phyloP scores from a whole-genome alignment of 441 rosid species.

The Bruguiera hainesii region DNA sequence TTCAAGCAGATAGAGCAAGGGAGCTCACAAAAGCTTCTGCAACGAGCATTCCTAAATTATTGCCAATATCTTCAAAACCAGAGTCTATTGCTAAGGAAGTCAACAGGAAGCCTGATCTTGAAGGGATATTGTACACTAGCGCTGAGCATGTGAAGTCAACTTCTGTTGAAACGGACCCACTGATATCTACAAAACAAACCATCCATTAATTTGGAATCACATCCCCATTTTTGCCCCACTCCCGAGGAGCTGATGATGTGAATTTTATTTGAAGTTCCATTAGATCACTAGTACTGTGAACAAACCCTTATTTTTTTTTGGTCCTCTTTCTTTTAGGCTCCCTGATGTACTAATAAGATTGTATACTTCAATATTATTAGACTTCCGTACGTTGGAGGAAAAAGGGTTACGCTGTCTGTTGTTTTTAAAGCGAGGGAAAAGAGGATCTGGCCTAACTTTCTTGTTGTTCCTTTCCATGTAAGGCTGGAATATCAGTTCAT shows the following conservation, averaged over 20 bases:
- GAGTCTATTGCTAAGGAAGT: conserved; percentile 12
- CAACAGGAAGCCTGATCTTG: conserved; percentile 24
- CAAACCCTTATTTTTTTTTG: neutral
- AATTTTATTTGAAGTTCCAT: conserved; percentile 18
- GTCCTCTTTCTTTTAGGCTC: neutral
- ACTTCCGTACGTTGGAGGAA: neutral
- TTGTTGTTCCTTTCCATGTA: conserved; percentile 36
- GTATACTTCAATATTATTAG: conserved; percentile 7
- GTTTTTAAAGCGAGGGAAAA: conserved; percentile 26
- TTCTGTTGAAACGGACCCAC: conserved; percentile 53
- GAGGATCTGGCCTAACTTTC: conserved; percentile 25
- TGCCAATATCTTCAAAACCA: conserved; percentile 21
- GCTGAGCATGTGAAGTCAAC: conserved; percentile 36
- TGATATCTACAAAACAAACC: conserved; percentile 29
- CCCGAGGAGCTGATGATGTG: conserved; percentile 26
- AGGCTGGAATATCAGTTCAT: conserved; percentile 44
- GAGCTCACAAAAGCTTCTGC: conserved; percentile 39
- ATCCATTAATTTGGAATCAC: conserved; percentile 27
- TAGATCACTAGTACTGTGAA: conserved; percentile 10
- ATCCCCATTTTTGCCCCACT: conserved; percentile 35
- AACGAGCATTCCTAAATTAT: conserved; percentile 19
- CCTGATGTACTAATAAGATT: conserved; percentile 25
- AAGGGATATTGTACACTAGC: conserved; percentile 31
- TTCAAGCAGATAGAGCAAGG: conserved; percentile 68
- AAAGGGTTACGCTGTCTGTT: conserved; percentile 40